Percentiles rank a stretch among this genome's conserved stretches.
phyloP scores from a whole-genome alignment of 2,329 filamentous ascomycete genomes.

The Alternaria conjuncta region DNA sequence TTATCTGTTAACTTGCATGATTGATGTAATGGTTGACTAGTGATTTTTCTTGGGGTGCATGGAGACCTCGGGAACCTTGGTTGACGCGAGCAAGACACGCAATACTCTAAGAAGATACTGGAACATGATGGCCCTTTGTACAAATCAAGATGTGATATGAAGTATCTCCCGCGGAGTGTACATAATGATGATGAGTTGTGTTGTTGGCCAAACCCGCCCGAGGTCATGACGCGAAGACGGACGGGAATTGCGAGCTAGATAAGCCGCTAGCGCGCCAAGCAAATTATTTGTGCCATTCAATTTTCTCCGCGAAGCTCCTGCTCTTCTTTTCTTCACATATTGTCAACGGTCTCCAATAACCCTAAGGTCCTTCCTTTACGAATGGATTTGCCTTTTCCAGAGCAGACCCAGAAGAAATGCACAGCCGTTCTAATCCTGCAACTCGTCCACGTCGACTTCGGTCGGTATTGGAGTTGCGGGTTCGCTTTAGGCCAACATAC shows the following conservation, averaged over 20 bases:
- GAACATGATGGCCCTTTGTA: not conserved
- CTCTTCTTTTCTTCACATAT: conserved; percentile 37
- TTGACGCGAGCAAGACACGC: not conserved
- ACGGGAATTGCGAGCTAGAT: not conserved
- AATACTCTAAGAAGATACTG: not conserved
- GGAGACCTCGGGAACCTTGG: not conserved
- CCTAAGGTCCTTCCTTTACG: conserved; percentile 33
- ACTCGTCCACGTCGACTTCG: conserved; percentile 42
- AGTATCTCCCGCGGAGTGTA: not conserved
- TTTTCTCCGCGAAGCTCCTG: conserved; percentile 7
- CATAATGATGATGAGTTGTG: not conserved
- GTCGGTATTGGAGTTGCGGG: conserved; percentile 46
- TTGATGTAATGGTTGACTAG: not conserved
- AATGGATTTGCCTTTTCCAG: conserved; percentile 38
- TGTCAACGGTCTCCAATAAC: conserved; percentile 36
- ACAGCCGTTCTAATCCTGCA: conserved; percentile 51
- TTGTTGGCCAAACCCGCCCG: not conserved
- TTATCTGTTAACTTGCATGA: not conserved
- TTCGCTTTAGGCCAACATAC: conserved; percentile 52
- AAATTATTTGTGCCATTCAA: not conserved
- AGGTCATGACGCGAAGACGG: not conserved
- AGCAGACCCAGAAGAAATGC: conserved; percentile 45
- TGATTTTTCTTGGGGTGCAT: not conserved
- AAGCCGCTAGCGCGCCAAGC: conserved; percentile 13
- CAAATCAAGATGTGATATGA: not conserved